phyloP scores from a whole-genome alignment of 495 filamentous ascomycete species.

The Cercophora newfieldiana region DNA sequence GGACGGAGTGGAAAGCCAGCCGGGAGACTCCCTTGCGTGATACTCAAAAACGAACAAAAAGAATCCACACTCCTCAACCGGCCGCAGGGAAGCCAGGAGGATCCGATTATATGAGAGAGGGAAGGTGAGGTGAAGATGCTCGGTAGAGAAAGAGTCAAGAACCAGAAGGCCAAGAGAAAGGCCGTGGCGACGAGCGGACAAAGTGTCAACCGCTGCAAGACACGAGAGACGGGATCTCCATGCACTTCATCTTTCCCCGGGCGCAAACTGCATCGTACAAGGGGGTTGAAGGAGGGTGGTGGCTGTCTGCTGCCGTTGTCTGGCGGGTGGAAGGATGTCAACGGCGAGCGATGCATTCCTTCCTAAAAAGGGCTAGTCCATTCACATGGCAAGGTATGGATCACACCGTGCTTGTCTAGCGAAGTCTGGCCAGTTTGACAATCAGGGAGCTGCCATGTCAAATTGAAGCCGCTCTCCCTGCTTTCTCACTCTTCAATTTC shows the following conservation, averaged over 20 bases:
- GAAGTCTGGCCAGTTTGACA: not conserved
- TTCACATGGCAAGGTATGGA: too few relatives aligned
- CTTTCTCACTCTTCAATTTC: too few relatives aligned
- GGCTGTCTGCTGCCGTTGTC: not conserved
- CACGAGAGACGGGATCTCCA: constrained; percentile 2
- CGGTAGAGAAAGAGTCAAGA: not conserved
- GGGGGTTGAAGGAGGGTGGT: not conserved
- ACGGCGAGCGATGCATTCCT: not conserved
- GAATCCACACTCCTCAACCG: constrained; percentile 6
- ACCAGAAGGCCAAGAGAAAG: not conserved
- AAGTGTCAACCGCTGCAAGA: not conserved
- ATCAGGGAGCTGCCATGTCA: not conserved
- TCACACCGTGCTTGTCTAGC: not conserved
- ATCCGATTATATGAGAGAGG: not conserved
- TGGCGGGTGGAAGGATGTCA: not conserved
- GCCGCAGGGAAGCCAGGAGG: not conserved
- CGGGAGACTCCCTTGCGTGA: not conserved
- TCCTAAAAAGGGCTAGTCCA: not conserved
- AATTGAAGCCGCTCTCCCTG: not conserved
- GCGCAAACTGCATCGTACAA: not conserved
- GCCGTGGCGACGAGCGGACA: not conserved
- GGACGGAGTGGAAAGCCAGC: not conserved
- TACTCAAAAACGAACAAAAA: not conserved
- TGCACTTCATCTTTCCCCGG: not conserved
- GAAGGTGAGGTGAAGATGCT: constrained; percentile 3